These are phyloP conservation scores for Trichosporon ovoides DNA, from an alignment of 1,284 basidiomycete species.

Conservation along the genomic window DNA sequence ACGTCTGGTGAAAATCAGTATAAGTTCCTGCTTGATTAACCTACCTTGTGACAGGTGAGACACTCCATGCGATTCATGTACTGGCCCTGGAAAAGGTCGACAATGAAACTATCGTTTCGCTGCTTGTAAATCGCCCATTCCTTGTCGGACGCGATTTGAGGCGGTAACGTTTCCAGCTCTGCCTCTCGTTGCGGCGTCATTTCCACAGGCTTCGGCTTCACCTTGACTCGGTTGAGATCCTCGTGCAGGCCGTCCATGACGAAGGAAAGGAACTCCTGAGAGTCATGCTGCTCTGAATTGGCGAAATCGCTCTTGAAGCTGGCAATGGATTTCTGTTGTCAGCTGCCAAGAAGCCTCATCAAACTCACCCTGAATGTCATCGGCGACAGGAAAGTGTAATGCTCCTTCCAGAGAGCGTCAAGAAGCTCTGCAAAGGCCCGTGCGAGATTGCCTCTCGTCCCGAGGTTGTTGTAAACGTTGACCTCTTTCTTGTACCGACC, in stretches of 20 bases:
- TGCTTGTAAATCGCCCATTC: constrained; percentile 90
- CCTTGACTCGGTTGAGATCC: constrained; percentile 85
- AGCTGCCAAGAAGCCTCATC: neutral
- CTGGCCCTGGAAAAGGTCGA: constrained; percentile 97
- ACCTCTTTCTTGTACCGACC: constrained; percentile 81
- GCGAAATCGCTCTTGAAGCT: constrained; percentile 79
- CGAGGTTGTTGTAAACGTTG: constrained; percentile 80
- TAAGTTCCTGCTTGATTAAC: constrained; percentile 33
- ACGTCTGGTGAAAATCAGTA: constrained; percentile 61
- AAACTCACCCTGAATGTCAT: constrained; percentile 71
- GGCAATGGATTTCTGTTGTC: constrained; percentile 69
- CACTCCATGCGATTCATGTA: constrained; percentile 88
- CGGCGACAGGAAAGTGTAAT: constrained; percentile 77
- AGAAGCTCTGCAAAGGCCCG: constrained; percentile 77
- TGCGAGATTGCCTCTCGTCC: constrained; percentile 80
- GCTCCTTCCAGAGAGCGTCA: constrained; percentile 81
- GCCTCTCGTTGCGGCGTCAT: constrained; percentile 80
- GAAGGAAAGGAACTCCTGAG: constrained; percentile 93
- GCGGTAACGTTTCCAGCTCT: constrained; percentile 77
- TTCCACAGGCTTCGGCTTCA: constrained; percentile 65
- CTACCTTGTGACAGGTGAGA: constrained; percentile 78
- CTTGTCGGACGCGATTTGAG: constrained; percentile 82
- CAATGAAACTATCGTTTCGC: constrained; percentile 89
- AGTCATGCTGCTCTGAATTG: constrained; percentile 92
- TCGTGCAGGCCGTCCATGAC: constrained; percentile 94